Evolutionary conservation across 2,329 filamentous ascomycete genomes (phyloP), one percentile per base, ranked within the genome.

Genomic region (Graphium sp.): DNA sequence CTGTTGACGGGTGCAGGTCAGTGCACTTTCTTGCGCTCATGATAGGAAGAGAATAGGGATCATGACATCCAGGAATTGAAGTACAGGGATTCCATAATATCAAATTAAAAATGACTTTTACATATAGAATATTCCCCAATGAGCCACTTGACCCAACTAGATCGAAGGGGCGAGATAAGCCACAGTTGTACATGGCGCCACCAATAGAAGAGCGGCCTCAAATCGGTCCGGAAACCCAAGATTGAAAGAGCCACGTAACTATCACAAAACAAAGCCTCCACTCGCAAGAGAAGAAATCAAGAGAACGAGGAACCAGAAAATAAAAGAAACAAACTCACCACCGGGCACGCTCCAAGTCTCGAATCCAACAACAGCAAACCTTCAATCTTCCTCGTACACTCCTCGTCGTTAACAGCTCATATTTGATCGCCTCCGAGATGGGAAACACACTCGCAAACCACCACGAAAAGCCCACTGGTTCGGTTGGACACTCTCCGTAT

Each of bases 401-500:
- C 4, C 62, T 74, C 5, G 76, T 78, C 9, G 61, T 60, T 10
- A 94, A 53, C 13, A 94, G 54, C 9, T 66, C 60, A 39, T 92
- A 91, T 46, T 87, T 91, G 41, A 89, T 77, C 17, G 71, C 56
- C 16, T 89, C 79, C 10, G 67, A 64, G 21, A 89, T 72, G 0
- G 83, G 83, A 9, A 92, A 51, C 13, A 89, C 73, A 42, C 72
- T 81, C 7, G 79, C 84, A 39, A 93, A 77, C 85, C 85, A 94
- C 64, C 84, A 93, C 0, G 84, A 80, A 39, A 93, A 89, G 2
- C 70, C 48, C 4, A 74, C 74, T 1, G 82, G 74, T 41, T 92
- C 81, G 11, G 67, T 58, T 0, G 83, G 84, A 13, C 75, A 76
- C 33, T 78, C 69, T 9, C 84, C 84, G 38, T 87, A 89, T 5